Evolutionary conservation across 2,329 filamentous ascomycete species (phyloP).

Genomic region (Nigrospora sphaerica): DNA sequence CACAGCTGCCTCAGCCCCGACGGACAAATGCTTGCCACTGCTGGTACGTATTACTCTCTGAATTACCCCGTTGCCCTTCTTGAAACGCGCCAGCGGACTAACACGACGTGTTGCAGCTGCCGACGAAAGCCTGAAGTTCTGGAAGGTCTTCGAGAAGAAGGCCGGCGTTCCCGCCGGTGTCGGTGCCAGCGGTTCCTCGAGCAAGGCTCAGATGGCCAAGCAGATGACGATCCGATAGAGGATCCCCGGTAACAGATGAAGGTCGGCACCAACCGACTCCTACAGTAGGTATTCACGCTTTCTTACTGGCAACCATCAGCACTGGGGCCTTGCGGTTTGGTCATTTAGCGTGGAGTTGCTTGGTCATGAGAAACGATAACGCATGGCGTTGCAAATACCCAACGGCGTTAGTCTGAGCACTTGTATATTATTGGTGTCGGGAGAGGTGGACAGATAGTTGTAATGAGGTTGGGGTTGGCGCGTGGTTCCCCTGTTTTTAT

Average conservation of each 20-base stretch:
- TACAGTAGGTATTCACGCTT: constrained; percentile 7
- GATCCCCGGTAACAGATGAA: neutral
- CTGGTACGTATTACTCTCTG: constrained; percentile 46
- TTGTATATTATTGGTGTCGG: too few relatives aligned
- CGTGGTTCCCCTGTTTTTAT: too few relatives aligned
- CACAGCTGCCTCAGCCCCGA: constrained; percentile 97
- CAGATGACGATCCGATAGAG: constrained; percentile 83
- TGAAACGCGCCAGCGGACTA: constrained; percentile 10
- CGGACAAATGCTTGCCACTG: constrained; percentile 95
- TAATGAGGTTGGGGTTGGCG: too few relatives aligned
- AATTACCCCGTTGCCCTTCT: neutral
- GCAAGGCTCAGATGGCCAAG: constrained; percentile 83
- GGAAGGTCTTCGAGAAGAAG: constrained; percentile 99
- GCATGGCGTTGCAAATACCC: too few relatives aligned
- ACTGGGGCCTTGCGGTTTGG: constrained; percentile 3
- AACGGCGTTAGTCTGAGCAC: too few relatives aligned
- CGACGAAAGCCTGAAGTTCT: constrained; percentile 98
- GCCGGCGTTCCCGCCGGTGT: constrained; percentile 62
- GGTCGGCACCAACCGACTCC: constrained; percentile 3
- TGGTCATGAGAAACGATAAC: too few relatives aligned
- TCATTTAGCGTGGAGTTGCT: constrained; percentile 7
- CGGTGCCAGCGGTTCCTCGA: constrained; percentile 59
- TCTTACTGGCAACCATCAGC: constrained; percentile 7
- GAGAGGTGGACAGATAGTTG: too few relatives aligned
- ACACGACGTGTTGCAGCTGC: constrained; percentile 49